These are phyloP conservation scores for Exsudoporus frostii DNA, from an alignment of 768 basidiomycete species.

Conservation along the genomic window DNA sequence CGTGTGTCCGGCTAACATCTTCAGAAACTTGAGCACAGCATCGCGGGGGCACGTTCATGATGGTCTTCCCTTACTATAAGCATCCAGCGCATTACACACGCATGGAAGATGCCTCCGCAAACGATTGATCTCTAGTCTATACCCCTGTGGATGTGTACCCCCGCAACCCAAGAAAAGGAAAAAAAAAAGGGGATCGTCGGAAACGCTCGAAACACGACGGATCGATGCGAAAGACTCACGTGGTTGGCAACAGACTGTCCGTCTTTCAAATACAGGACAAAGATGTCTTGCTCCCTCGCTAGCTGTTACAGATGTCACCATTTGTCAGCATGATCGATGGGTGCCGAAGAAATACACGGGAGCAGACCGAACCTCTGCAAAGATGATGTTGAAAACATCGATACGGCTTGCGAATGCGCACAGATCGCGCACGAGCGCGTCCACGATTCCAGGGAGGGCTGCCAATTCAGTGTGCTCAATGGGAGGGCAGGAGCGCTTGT, in stretches of 20 bases:
- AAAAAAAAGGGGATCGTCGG: too few species aligned
- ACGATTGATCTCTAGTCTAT: conserved; percentile 16
- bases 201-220: too few species aligned
- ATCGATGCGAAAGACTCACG: background rate
- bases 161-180: background rate
- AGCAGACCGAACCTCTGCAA: conserved; percentile 10
- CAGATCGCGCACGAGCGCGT: conserved; percentile 8
- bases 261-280: conserved; percentile 20
- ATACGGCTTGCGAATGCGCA: conserved; percentile 4
- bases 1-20: too few species aligned
- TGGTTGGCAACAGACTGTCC: conserved; percentile 12
- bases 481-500: background rate
- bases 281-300: conserved; percentile 16
- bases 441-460: background rate
- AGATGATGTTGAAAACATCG: conserved; percentile 9
- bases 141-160: conserved; percentile 5
- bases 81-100: conserved; percentile 15
- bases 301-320: conserved; percentile 1
- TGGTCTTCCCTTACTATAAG: conserved; percentile 17
- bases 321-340: background rate
- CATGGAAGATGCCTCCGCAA: conserved; percentile 12
- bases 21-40: background rate
- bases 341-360: background rate
- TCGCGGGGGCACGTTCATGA: background rate
- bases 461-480: background rate